Conservation (phyloP, 192 early-diverging fungal genomes). For the Coemansia sp. region DNA sequence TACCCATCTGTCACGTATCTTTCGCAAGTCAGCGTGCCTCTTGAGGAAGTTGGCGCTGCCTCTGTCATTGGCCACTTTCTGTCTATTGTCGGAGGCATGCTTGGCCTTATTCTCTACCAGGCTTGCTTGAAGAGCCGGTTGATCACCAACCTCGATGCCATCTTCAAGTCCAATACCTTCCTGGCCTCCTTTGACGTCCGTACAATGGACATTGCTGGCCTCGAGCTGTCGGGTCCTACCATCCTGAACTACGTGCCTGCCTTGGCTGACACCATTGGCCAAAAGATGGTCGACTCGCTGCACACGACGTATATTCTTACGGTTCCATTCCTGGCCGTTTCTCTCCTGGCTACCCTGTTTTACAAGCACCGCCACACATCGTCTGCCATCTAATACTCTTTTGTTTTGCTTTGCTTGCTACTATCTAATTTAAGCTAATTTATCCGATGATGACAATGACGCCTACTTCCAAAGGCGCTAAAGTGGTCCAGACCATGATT, state of each 20-base stretch:
- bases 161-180: conserved; percentile 28
- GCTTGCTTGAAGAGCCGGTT: conserved; percentile 47
- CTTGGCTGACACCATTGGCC: conserved; percentile 18
- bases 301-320: conserved; percentile 39
- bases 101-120: conserved; percentile 47
- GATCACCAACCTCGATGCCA: conserved; percentile 24
- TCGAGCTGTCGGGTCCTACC: conserved; percentile 28
- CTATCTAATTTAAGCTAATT: background rate
- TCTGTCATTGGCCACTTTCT: conserved; percentile 43
- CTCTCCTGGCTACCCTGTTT: conserved; percentile 30
- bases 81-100: conserved; percentile 49
- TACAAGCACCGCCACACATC: conserved; percentile 30
- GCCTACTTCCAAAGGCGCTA: too few relatives aligned
- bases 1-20: conserved; percentile 29
- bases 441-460: too few relatives aligned
- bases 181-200: conserved; percentile 25
- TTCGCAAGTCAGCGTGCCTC: conserved; percentile 36
- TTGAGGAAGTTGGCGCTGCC: conserved; percentile 27
- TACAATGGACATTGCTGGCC: conserved; percentile 42
- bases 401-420: background rate
- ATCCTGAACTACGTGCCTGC: conserved; percentile 23
- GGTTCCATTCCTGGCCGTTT: conserved; percentile 37
- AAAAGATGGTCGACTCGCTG: conserved; percentile 26
- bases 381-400: background rate
- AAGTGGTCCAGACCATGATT: too few relatives aligned